Evolutionary conservation across 352 stramenopile genomes (phyloP), one percentile per base, ranked within the genome.

Genomic region (Phytopythium delawarense): DNA sequence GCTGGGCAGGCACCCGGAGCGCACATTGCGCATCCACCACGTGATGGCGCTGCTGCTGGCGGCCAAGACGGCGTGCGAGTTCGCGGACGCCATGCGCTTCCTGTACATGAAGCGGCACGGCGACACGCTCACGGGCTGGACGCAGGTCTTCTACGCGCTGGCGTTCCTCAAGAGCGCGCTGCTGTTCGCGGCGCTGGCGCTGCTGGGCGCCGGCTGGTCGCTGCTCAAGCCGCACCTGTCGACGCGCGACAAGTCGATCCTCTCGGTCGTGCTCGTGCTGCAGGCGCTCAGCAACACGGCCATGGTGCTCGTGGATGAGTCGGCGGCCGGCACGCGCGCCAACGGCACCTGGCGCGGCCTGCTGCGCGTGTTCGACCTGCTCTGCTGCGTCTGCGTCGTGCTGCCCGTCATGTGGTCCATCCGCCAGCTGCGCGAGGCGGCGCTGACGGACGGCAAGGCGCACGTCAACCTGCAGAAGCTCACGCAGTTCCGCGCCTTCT

Each of bases 351-450:
- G 86, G 84, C 88, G 82, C 54, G 94, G 98, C 61, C 59, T 99
- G 32, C 76, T 99, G 35, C 91, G 99, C 61, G 48, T 99, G 6
- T 70, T 99, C 9, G 97, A 99, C 69, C 92, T 99, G 54, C 61
- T 98, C 23, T 99, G 97, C 76, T 99, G 97, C 75, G 94, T 89
- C 63, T 92, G 92, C 20, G 93, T 99, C 44, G 70, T 99, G 18
- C 65, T 99, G 35, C 97, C 97, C 6, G 98, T 99, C 71, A 84
- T 99, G n/a, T 99, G 95, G 95, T 96, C 88, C 21, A 97, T 98
- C 60, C 77, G 80, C 28, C 71, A 88, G 56, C 74, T 98, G 7
- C 84, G 88, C 40, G 56, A 87, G 51, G 84, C 92, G 32, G 80
- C 88, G 18, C 74, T 76, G n/a, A 94, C 84, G 5, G 92, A 98